A percentile compares a stretch with the other conserved stretches of the same genome.
Conservation (phyloP, 2,329 filamentous ascomycete species). For the Diaporthe sp. region DNA sequence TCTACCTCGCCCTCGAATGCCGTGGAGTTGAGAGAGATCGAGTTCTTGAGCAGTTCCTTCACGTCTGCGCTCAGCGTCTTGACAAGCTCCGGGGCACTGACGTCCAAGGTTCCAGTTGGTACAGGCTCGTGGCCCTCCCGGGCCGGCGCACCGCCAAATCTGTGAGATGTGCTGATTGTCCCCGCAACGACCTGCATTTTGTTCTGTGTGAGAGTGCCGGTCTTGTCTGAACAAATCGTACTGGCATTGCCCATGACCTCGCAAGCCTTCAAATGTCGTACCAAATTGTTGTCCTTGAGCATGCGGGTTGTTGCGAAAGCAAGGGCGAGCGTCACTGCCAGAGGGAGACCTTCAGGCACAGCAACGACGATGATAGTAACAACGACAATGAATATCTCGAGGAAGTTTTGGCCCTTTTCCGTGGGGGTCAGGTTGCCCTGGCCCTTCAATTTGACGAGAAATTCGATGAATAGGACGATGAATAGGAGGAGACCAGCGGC, state of each 20-base stretch:
- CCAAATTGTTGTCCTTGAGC: constrained; percentile 83
- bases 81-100: constrained; percentile 61
- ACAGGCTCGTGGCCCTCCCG: constrained; percentile 39
- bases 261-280: constrained; percentile 81
- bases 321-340: constrained; percentile 82
- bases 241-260: constrained; percentile 87
- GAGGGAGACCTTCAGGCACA: constrained; percentile 81
- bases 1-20: constrained; percentile 83
- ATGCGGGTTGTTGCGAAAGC: constrained; percentile 84
- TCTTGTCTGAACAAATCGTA: constrained; percentile 78
- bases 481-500: constrained; percentile 84
- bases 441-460: constrained; percentile 76
- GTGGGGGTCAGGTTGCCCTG: constrained; percentile 66
- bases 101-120: constrained; percentile 46
- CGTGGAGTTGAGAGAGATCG: constrained; percentile 77
- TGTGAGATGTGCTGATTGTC: constrained; percentile 67
- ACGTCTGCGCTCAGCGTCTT: constrained; percentile 60
- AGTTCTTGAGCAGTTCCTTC: constrained; percentile 69
- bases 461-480: constrained; percentile 87
- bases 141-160: constrained; percentile 61
- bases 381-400: constrained; percentile 83
- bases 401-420: constrained; percentile 82
- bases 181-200: constrained; percentile 77
- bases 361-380: constrained; percentile 86
- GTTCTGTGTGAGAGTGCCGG: constrained; percentile 76